Evolutionary conservation across 139 green algal species (phyloP), one percentile per base, ranked within the genome.

Genomic region (Dunaliella sp.): DNA sequence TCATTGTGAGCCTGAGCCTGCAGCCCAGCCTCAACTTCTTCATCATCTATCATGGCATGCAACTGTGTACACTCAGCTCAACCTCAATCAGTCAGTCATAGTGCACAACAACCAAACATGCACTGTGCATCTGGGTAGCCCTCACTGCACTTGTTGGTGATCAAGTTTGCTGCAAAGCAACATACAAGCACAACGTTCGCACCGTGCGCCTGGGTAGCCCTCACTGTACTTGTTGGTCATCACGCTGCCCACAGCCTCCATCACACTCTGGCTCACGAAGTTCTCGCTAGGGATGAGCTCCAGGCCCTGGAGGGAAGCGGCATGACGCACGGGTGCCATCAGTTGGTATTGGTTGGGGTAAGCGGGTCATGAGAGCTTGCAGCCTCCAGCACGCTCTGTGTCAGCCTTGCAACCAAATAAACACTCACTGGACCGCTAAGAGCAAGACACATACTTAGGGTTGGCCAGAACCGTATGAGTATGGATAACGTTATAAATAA

Each of bases 221-320:
- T 99, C 97, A 48, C 81, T 94, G 94, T 99, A 99, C 94, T 99
- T 99, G 97, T 99, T 99, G 83, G 96, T 99, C 97, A 99, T 99
- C 36, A 98, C 93, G 36, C 92, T 97, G 35, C 97, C 97, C 28
- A 99, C 96, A 0, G 97, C 97, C 90, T 99, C 95, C 96, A 99
- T 98, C 37, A 99, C 97, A 38, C 93, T 96, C 1, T 88, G 36
- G 0, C 94, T 98, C 22, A 95, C 96, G 91, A 99, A 99, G 93
- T 99, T 99, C 93, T 99, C 97, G 34, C 93, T 98, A 24, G 97
- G 96, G 79, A 99, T 99, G 1, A 99, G 94, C 92, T 99, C 97
- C 82, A 99, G 90, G 38, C 97, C 97, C 93, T 97, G 92, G 48
- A 79, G 36, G 79, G 7, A 35, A 21, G 74, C 74, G 25, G 30